Base-by-base conservation (phyloP, 1,139 yeast genomes). In the Candida albicans region DNA sequence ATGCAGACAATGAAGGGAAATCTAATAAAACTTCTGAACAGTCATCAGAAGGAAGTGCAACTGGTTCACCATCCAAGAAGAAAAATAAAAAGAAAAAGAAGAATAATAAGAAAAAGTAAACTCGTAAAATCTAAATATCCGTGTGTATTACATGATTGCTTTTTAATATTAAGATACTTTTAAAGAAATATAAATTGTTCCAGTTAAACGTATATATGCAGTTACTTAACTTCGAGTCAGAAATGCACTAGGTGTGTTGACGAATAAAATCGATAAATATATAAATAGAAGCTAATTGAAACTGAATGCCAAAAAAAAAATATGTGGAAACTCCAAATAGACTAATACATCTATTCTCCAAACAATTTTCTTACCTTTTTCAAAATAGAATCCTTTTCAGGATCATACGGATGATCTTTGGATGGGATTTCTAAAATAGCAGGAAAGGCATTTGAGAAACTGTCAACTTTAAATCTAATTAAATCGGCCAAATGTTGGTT, bases 321-420 rank as follows among this genome's bases (percentile, higher is more conserved):
- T n/a, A 38, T 14, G 5, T 18, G 11, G 22, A 32, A 31, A 14
- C 33, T 26, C 5, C 32, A 39, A 33, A 15, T 32, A 28, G 14
- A 27, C 10, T n/a, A 25, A 32, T 11, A 4, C 9, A 4, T 13
- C 57, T 73, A 89, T 69, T 91, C 98, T 37, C 98, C 98, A 71
- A 91, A 91, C 53, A 93, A 73, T 63, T 96, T 82, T 73, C 96
- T 86, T 28, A 93, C 99, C 64, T 95, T 85, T 70, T 95, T 84
- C 69, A 93, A 77, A 44, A 93, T 90, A 18, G 96, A 86, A 67
- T 93, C 99, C 81, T 91, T 95, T 65, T 91, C 98, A 22, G 99
- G 99, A 65, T 93, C 91, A 64, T 93, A 93, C 18, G 99, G 99
- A 64, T 93, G 98, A 61, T 93, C 99, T 71, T 93, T 93, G 13